Evolutionary conservation across 257 asterid species (phyloP), one percentile per base, ranked within the genome.

Genomic region (Nicotiana tabacum): DNA sequence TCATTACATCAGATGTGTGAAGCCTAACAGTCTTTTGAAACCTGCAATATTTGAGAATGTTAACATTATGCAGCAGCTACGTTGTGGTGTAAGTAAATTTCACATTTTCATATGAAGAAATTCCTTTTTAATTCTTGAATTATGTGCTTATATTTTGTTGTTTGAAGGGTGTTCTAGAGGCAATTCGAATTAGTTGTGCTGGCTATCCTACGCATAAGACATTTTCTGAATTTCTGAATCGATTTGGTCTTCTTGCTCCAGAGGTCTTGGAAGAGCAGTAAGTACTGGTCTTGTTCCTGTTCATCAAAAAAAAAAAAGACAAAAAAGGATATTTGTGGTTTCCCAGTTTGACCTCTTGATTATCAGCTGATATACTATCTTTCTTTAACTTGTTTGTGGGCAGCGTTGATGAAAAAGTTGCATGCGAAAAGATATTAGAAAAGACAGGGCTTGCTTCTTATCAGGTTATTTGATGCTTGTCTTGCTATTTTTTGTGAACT

Each of bases 181-280:
- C 98, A 61, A 96, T 96, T 84, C 93, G 99, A 89, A 94, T 96
- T 83, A 96, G 99, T 89, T 94, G 98, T 90, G 98, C 99, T 43
- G 99, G 99, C 83, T 96, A 96, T 87, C 99, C 99, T 80, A 96
- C 99, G 61, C 96, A 97, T 57, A 96, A 91, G 92, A 88, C 99
- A 86, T 96, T 96, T 82, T 89, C 84, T 85, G 99, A 96, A 82
- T 96, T 96, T 85, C 91, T 96, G 81, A 87, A 85, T 84, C 90
- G 99, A 82, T 96, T 96, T 87, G 93, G 97, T 78, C 92, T 93
- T 90, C 98, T 96, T 84, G 97, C 98, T 72, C 98, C 95, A 0
- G 83, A 81, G 78, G 67, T 81, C 32, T 66, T 67, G 37, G 67
- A 53, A 37, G 79, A 60, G 33, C 76, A 10, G 83, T 81, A 81